Percentiles rank a stretch among this genome's conserved stretches.
These are phyloP conservation scores for Eutrema salsugineum DNA, from an alignment of 441 rosid species.

Conservation along the genomic window DNA sequence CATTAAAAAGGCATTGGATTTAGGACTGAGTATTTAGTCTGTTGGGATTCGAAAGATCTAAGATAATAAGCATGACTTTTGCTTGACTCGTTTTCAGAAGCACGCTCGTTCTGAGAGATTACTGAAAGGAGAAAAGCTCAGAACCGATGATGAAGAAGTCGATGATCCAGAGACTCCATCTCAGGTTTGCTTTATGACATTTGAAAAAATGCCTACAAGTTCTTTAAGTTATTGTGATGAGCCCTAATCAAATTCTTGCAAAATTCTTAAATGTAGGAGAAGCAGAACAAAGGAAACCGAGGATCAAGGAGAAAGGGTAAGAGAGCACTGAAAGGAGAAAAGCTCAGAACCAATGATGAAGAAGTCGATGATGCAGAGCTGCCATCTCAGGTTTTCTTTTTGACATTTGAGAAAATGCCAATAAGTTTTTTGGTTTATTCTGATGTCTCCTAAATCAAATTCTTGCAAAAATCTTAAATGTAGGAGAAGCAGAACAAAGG, in stretches of 20 bases:
- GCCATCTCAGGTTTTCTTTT: conserved; percentile 1
- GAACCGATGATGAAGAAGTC: neutral
- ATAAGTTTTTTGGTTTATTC: neutral
- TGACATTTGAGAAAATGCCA: neutral
- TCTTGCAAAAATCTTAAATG: neutral
- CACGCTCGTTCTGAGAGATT: conserved; percentile 16
- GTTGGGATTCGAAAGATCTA: neutral
- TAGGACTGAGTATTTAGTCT: neutral
- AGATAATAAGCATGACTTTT: neutral
- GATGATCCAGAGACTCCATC: conserved; percentile 1
- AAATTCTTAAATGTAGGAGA: conserved; percentile 10
- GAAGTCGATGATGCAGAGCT: neutral
- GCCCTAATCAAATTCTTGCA: neutral
- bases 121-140: neutral
- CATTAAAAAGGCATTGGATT: neutral
- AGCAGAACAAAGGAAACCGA: conserved; percentile 1
- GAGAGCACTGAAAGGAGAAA: neutral
- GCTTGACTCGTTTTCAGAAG: conserved; percentile 18
- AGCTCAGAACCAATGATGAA: neutral
- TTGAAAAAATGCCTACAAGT: neutral
- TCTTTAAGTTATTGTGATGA: neutral
- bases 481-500: conserved; percentile 10
- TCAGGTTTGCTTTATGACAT: conserved; percentile 12
- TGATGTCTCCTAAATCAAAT: neutral
- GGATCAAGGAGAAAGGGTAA: neutral